Evolutionary conservation across 139 green algal species (phyloP), one percentile per base, ranked within the genome.

Genomic region (Chlamydomonas asymmetrica): DNA sequence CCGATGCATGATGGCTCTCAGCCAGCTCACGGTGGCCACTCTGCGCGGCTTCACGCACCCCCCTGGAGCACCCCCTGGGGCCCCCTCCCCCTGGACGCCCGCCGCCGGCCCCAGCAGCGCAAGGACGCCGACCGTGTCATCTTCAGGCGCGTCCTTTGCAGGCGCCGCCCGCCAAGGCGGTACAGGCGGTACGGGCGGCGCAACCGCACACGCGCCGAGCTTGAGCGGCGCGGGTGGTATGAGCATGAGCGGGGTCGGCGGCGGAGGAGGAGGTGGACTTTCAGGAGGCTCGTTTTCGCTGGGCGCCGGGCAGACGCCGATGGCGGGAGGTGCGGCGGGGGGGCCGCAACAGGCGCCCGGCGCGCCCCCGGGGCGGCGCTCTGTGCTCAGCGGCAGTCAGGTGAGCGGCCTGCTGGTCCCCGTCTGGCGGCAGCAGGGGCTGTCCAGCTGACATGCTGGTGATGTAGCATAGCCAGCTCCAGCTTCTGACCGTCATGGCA

Each of bases 351-450:
- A 37, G n/a, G 45, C 34, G 16, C 34, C 43, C 32, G 34, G 18
- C 60, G 8, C 32, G 3, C 34, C 60, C 4, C 43, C 66, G n/a
- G 34, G 8, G 34, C 35, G 27, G 9, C 49, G 23, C 6, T 18
- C 9, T 9, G 40, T n/a, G 56, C 57, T 77, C 25, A 71, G 70
- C 66, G 64, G 75, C 66, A 61, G 66, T 32, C 62, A 88, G 74
- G 86, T 97, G 66, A 96, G 90, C 71, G 93, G 97, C 74, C 27
- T 94, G 35, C 60, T 97, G 54, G n/a, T n/a, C n/a, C n/a, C n/a
- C n/a, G n/a, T n/a, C n/a, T n/a, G n/a, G n/a, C n/a, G n/a, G n/a
- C n/a, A n/a, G n/a, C n/a, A n/a, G n/a, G n/a, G n/a, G n/a, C n/a
- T n/a, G n/a, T n/a, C n/a, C n/a, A n/a, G n/a, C n/a, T n/a, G n/a